These are phyloP conservation scores for Irpex rosettiformis DNA, from an alignment of 1,284 basidiomycete species.

Conservation along the genomic window DNA sequence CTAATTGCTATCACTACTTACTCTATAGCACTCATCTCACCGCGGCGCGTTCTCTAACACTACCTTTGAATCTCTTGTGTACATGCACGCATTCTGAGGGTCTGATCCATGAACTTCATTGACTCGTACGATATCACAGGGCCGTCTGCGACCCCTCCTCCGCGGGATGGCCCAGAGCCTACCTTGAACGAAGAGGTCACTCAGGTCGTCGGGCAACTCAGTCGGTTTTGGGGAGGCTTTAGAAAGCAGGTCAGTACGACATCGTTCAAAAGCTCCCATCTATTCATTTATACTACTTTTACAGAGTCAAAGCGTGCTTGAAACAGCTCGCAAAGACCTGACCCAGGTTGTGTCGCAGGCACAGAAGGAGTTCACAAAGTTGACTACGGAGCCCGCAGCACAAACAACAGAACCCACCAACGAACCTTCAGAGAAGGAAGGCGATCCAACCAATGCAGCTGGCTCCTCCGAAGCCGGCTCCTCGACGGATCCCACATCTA, in stretches of 20 bases:
- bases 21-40: background rate
- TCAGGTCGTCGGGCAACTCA: slow-evolving; percentile 83
- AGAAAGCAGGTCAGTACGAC: slow-evolving; percentile 69
- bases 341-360: slow-evolving; percentile 77
- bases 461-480: slow-evolving; percentile 1
- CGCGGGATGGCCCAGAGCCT: slow-evolving; percentile 39
- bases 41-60: too few species aligned
- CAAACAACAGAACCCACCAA: slow-evolving; percentile 12
- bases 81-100: background rate
- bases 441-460: background rate
- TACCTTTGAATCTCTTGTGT: background rate
- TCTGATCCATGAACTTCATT: slow-evolving; percentile 61
- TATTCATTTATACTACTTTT: slow-evolving; percentile 1
- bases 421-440: slow-evolving; percentile 1
- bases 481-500: background rate
- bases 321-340: slow-evolving; percentile 75
- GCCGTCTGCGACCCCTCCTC: slow-evolving; percentile 40
- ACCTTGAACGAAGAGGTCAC: slow-evolving; percentile 82
- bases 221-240: slow-evolving; percentile 85
- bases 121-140: slow-evolving; percentile 61
- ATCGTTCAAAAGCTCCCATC: background rate
- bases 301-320: slow-evolving; percentile 74
- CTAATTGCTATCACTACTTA: background rate
- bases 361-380: slow-evolving; percentile 73
- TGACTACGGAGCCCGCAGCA: slow-evolving; percentile 38